Percentiles rank a stretch among this genome's conserved stretches.
Conservation (phyloP, 2,329 filamentous ascomycete genomes). For the Botrytis galanthina region DNA sequence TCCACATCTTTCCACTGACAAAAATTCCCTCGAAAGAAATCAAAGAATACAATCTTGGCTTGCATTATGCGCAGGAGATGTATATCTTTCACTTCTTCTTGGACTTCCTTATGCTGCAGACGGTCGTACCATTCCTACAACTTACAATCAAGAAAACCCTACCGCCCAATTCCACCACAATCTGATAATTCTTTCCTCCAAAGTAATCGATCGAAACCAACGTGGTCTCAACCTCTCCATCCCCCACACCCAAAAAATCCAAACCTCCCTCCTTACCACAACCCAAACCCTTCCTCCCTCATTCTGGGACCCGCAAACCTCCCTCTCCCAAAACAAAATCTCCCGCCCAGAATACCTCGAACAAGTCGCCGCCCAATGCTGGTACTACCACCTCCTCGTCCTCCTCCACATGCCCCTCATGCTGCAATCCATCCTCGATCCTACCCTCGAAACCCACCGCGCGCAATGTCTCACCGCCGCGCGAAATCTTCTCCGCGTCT, state of each 20-base stretch:
- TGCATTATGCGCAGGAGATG: background rate
- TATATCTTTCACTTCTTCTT: background rate
- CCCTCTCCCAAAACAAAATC: background rate
- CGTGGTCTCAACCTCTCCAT: background rate
- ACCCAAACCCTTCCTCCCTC: too few relatives aligned
- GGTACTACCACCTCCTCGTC: background rate
- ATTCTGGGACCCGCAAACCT: background rate
- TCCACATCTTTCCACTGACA: background rate
- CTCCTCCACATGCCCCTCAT: background rate
- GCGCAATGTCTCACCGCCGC: background rate
- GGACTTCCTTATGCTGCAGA: background rate
- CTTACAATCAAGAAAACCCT: background rate
- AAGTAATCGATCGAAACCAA: background rate
- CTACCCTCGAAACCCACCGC: background rate
- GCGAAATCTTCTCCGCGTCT: background rate
- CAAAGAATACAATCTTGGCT: background rate
- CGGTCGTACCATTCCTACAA: background rate
- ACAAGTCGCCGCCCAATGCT: background rate
- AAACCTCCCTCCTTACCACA: background rate
- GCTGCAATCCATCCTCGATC: background rate
- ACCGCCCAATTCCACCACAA: background rate
- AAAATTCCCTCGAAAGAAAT: background rate
- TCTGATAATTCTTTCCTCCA: background rate
- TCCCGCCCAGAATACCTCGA: background rate
- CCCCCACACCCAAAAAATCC: background rate